Percentiles rank a stretch among this genome's conserved stretches.
These are phyloP conservation scores for Saposhnikovia divaricata DNA, from an alignment of 129 eudicot species.

Conservation along the genomic window DNA sequence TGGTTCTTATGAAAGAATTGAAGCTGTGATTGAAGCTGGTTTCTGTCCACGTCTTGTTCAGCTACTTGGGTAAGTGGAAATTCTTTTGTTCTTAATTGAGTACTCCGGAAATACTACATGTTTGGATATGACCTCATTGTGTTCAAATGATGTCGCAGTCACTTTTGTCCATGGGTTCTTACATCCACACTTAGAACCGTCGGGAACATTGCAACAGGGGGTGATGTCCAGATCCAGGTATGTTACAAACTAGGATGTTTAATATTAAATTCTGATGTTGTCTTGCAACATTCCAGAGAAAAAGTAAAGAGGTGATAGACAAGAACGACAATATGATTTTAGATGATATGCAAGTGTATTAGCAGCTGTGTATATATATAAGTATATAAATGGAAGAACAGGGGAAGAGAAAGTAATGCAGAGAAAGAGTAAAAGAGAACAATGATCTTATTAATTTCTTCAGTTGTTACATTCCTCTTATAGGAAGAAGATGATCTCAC, in stretches of 20 bases:
- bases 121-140: neutral
- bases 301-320: too few species aligned
- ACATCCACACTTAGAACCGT: conserved; percentile 85
- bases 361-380: too few species aligned
- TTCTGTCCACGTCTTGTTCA: conserved; percentile 74
- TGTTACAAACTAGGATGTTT: neutral
- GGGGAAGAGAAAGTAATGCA: too few species aligned
- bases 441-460: too few species aligned
- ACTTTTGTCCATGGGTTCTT: conserved; percentile 78
- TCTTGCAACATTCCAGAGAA: too few species aligned
- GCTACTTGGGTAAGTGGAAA: conserved; percentile 64
- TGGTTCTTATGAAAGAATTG: conserved; percentile 83
- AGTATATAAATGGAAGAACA: too few species aligned
- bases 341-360: too few species aligned
- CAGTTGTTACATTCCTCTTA: too few species aligned
- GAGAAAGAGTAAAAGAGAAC: too few species aligned
- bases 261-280: too few species aligned
- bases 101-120: neutral
- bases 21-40: conserved; percentile 81
- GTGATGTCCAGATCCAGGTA: conserved; percentile 88
- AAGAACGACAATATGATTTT: too few species aligned
- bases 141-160: conserved; percentile 34
- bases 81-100: neutral
- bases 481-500: too few species aligned
- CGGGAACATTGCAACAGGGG: conserved; percentile 91